Conservation (phyloP, 2,329 filamentous ascomycete species). For the Cladophialophora exuberans region DNA sequence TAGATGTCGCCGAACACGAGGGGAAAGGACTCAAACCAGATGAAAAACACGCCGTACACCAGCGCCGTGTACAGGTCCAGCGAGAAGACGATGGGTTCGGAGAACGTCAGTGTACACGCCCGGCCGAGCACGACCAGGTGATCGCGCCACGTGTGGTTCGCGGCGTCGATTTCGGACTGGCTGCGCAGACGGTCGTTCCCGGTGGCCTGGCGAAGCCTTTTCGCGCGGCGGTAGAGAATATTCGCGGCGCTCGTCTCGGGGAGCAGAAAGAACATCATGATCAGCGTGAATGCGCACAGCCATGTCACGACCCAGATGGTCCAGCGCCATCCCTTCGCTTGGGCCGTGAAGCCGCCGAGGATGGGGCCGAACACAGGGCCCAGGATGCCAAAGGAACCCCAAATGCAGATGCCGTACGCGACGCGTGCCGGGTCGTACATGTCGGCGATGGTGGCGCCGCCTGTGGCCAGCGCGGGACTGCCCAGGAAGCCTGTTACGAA, state of each 20-base stretch:
- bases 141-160: conserved; percentile 50
- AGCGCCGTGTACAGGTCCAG: conserved; percentile 64
- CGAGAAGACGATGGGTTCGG: conserved; percentile 65
- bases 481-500: conserved; percentile 58
- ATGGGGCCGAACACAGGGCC: conserved; percentile 48
- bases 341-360: conserved; percentile 46
- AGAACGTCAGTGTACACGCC: conserved; percentile 60
- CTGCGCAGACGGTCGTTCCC: conserved; percentile 59
- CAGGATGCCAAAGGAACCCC: conserved; percentile 45
- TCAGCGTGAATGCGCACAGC: conserved; percentile 42
- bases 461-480: conserved; percentile 48
- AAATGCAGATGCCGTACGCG: conserved; percentile 46
- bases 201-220: conserved; percentile 53
- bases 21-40: conserved; percentile 68
- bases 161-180: conserved; percentile 66
- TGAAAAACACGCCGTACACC: conserved; percentile 53
- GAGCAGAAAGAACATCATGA: conserved; percentile 38
- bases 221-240: conserved; percentile 46
- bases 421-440: conserved; percentile 44
- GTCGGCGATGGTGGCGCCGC: conserved; percentile 49
- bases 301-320: conserved; percentile 46
- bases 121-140: conserved; percentile 55
- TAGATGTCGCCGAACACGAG: conserved; percentile 64
- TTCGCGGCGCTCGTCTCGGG: conserved; percentile 42
- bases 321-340: conserved; percentile 45